phyloP scores from a whole-genome alignment of 163 green algal species.

The Picocystis sp. region DNA sequence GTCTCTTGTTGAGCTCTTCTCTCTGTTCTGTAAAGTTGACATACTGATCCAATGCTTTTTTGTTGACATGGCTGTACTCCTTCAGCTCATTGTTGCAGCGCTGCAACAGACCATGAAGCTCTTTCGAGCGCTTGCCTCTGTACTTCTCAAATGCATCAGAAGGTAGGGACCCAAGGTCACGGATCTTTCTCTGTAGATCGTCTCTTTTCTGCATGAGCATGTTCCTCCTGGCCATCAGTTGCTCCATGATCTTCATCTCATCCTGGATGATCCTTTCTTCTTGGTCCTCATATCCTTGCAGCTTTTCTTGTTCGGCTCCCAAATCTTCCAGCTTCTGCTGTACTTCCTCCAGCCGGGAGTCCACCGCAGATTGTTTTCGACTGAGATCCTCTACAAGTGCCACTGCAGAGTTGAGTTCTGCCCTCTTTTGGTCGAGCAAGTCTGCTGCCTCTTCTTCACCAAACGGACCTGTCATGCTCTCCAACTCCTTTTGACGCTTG shows the following conservation, averaged over 20 bases:
- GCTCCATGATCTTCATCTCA: slow-evolving; percentile 38
- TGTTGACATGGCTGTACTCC: slow-evolving; percentile 71
- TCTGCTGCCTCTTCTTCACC: slow-evolving; percentile 2
- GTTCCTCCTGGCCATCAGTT: slow-evolving; percentile 32
- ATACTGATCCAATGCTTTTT: slow-evolving; percentile 92
- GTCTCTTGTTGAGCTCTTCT: slow-evolving; percentile 45
- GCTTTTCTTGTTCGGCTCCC: slow-evolving; percentile 14
- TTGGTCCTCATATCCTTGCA: slow-evolving; percentile 10
- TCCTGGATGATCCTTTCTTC: slow-evolving; percentile 26
- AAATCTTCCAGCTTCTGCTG: slow-evolving; percentile 11
- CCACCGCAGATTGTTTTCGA: no score
- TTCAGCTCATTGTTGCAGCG: slow-evolving; percentile 40
- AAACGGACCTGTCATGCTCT: slow-evolving; percentile 2
- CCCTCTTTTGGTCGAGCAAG: background rate
- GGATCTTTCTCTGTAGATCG: slow-evolving; percentile 64
- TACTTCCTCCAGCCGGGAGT: slow-evolving; percentile 15
- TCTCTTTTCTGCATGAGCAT: slow-evolving; percentile 32
- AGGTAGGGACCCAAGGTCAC: slow-evolving; percentile 76
- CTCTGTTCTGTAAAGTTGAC: slow-evolving; percentile 75
- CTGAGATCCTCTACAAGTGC: slow-evolving; percentile 7
- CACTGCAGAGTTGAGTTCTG: slow-evolving; percentile 1
- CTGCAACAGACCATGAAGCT: slow-evolving; percentile 46
- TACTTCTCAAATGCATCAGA: slow-evolving; percentile 76
- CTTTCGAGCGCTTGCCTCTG: slow-evolving; percentile 21
- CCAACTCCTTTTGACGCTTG: slow-evolving; percentile 31